A percentile compares a stretch with the other conserved stretches of the same genome.
phyloP scores from a whole-genome alignment of 495 filamentous ascomycete genomes.

The Penicillium antarcticum region DNA sequence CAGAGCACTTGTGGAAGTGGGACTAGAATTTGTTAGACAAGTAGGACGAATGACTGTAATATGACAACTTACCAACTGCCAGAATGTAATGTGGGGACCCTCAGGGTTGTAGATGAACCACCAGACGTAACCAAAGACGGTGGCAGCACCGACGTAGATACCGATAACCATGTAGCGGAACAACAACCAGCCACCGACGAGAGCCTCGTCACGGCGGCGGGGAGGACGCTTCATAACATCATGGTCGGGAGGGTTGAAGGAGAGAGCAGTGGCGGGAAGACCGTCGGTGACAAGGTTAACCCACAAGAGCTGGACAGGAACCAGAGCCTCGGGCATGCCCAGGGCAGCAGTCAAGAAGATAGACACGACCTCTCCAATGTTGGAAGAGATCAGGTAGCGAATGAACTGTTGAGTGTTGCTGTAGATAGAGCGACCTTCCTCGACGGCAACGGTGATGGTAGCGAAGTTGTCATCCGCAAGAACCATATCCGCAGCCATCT shows the following conservation, averaged over 20 bases:
- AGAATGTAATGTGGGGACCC: slow-evolving; percentile 91
- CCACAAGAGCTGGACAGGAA: slow-evolving; percentile 97
- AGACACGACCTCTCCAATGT: slow-evolving; percentile 98
- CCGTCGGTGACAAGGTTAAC: slow-evolving; percentile 99
- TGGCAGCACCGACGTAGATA: slow-evolving; percentile 89
- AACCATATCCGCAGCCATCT: slow-evolving; percentile 97
- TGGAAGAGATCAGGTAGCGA: slow-evolving; percentile 96
- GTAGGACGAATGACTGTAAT: not conserved
- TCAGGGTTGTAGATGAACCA: slow-evolving; percentile 97
- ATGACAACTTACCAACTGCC: slow-evolving; percentile 62
- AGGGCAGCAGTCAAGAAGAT: slow-evolving; percentile 97
- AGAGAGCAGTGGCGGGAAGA: slow-evolving; percentile 91
- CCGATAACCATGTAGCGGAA: slow-evolving; percentile 98
- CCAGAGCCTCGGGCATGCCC: slow-evolving; percentile 97
- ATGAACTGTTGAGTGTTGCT: slow-evolving; percentile 99
- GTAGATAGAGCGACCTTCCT: slow-evolving; percentile 97
- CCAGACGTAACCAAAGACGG: slow-evolving; percentile 97
- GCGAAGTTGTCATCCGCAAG: slow-evolving; percentile 99
- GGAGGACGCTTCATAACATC: slow-evolving; percentile 95
- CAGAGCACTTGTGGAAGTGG: slow-evolving; percentile 89
- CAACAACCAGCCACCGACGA: slow-evolving; percentile 94
- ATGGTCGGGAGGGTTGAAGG: slow-evolving; percentile 95
- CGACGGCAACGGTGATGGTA: slow-evolving; percentile 92
- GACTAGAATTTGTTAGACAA: slow-evolving; percentile 42
- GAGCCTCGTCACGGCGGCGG: slow-evolving; percentile 83